Evolutionary conservation across 257 asterid genomes (phyloP).

Genomic region (Solanum ahanhuiri): DNA sequence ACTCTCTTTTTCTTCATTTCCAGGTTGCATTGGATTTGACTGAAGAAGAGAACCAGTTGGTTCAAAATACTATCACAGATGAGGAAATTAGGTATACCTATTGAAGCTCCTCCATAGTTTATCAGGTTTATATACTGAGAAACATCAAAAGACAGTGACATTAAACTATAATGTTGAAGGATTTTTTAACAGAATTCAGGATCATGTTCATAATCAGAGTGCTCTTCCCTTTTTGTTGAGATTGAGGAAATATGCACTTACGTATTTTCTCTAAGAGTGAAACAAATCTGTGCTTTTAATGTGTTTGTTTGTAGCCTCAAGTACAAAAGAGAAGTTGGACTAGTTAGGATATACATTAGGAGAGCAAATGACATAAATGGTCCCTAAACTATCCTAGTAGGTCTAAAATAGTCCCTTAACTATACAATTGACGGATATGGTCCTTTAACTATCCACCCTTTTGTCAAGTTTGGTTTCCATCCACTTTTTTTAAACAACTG

Average conservation of each 20-base stretch:
- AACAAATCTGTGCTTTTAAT: not conserved
- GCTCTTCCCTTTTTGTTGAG: not conserved
- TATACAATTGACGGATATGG: too few species aligned
- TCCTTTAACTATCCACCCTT: too few species aligned
- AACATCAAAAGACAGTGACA: not conserved
- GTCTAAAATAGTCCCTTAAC: too few species aligned
- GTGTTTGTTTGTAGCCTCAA: not conserved
- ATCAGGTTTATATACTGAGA: not conserved
- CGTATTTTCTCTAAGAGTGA: not conserved
- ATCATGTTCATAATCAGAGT: not conserved
- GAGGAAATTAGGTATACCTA: slow-evolving; percentile 47
- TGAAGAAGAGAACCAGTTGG: slow-evolving; percentile 63
- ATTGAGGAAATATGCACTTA: not conserved
- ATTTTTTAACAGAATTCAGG: not conserved
- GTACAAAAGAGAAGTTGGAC: not conserved
- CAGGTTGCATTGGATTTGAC: slow-evolving; percentile 75
- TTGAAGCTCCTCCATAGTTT: not conserved
- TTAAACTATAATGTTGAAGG: not conserved
- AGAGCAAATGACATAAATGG: too few species aligned
- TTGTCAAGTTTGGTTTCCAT: too few species aligned
- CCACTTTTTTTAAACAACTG: too few species aligned
- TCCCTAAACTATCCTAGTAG: too few species aligned
- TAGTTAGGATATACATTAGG: not conserved
- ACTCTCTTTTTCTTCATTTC: not conserved
- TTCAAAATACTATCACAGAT: slow-evolving; percentile 33